phyloP scores from a whole-genome alignment of 257 asterid genomes.

The Nicotiana attenuata region DNA sequence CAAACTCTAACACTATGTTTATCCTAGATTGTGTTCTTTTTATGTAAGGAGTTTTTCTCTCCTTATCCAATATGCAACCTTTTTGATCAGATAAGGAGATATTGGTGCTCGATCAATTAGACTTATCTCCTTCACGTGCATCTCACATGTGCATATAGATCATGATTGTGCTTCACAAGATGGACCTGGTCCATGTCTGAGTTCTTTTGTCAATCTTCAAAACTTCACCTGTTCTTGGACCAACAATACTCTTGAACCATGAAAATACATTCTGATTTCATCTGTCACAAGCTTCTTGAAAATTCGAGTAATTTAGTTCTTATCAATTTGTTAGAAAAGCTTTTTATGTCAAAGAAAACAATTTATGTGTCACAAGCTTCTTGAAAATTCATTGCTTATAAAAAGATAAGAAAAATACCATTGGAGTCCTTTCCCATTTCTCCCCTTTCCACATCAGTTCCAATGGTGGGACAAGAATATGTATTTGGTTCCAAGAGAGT shows the following conservation, averaged over 20 bases:
- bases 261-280: not conserved
- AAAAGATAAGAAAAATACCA: not conserved
- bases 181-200: too few species aligned
- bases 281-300: not conserved
- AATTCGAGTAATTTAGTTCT: not conserved
- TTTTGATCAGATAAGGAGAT: too few species aligned
- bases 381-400: not conserved
- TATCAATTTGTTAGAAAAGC: not conserved
- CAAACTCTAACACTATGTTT: too few species aligned
- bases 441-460: not conserved
- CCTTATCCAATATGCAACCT: too few species aligned
- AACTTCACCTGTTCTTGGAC: too few species aligned
- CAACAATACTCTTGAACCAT: conserved; percentile 2
- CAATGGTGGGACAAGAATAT: not conserved
- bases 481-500: not conserved
- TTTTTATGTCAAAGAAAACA: not conserved
- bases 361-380: not conserved
- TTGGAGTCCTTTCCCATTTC: not conserved
- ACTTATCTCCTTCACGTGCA: too few species aligned
- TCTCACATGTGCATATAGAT: too few species aligned
- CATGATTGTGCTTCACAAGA: too few species aligned
- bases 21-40: too few species aligned
- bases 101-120: too few species aligned
- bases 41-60: too few species aligned
- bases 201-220: too few species aligned